Conservation (phyloP, 2,329 filamentous ascomycete species). For the Aspergillus tanneri region DNA sequence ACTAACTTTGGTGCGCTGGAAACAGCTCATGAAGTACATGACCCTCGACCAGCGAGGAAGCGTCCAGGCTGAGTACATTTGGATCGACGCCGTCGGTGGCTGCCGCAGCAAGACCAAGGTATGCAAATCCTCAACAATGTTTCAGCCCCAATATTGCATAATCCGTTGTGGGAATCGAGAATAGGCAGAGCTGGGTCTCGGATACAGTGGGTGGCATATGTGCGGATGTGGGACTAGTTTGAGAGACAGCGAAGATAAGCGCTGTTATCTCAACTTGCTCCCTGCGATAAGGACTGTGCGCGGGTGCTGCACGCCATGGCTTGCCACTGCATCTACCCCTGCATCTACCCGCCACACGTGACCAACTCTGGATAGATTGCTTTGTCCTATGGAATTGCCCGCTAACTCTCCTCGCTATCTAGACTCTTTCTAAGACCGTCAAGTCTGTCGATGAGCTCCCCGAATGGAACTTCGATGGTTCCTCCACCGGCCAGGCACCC, state of each 20-base stretch:
- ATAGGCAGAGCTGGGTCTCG: too few relatives aligned
- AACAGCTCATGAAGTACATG: constrained; percentile 83
- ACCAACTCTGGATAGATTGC: not conserved
- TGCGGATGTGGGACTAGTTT: not conserved
- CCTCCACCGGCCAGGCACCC: constrained; percentile 86
- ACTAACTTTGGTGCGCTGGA: constrained; percentile 41
- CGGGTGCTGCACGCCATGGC: constrained; percentile 23
- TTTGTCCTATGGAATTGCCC: not conserved
- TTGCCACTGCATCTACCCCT: constrained; percentile 16
- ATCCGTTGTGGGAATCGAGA: not conserved
- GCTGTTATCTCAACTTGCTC: constrained; percentile 11
- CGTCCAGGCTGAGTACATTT: constrained; percentile 94
- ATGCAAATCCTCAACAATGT: constrained; percentile 45
- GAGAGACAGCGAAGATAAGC: not conserved
- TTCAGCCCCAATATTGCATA: not conserved
- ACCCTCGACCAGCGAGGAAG: constrained; percentile 82
- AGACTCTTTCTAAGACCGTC: constrained; percentile 65
- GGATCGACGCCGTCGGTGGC: constrained; percentile 82
- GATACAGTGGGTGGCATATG: too few relatives aligned
- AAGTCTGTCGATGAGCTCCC: constrained; percentile 63
- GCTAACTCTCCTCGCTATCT: not conserved
- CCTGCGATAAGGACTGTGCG: constrained; percentile 30
- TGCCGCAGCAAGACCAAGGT: constrained; percentile 96
- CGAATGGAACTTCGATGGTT: constrained; percentile 84
- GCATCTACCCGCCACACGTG: constrained; percentile 33